Conservation (phyloP, 345 rosid genomes). For the Sisymbrium altissimum region DNA sequence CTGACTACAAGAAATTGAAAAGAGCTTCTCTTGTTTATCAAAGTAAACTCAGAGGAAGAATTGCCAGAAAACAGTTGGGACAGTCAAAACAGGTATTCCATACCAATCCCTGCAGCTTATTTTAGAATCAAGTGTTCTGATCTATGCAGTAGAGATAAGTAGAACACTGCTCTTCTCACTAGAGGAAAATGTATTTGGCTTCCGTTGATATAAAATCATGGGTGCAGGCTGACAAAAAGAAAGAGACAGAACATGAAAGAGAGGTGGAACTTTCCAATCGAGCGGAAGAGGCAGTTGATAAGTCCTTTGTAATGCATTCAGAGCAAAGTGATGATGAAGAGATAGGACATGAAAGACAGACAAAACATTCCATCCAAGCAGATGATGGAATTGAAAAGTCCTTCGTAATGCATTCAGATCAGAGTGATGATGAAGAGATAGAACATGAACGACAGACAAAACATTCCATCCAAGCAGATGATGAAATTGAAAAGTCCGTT, state of each 20-base stretch:
- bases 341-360: not conserved
- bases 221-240: constrained; percentile 26
- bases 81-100: constrained; percentile 40
- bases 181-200: not conserved
- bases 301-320: constrained; percentile 7
- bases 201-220: not conserved
- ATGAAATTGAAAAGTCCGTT: constrained; percentile 19
- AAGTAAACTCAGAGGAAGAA: constrained; percentile 40
- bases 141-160: not conserved
- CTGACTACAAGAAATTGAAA: constrained; percentile 42
- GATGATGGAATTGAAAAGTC: constrained; percentile 17
- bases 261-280: constrained; percentile 11
- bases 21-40: constrained; percentile 45
- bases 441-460: not conserved
- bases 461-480: constrained; percentile 6
- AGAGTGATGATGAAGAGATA: constrained; percentile 11
- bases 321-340: constrained; percentile 20
- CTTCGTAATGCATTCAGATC: not conserved
- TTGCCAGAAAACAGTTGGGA: constrained; percentile 33
- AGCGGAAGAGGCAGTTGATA: constrained; percentile 11
- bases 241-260: constrained; percentile 19
- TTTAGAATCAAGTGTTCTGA: not conserved
- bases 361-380: not conserved
- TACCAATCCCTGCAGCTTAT: not conserved
- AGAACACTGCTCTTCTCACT: not conserved